A percentile compares a stretch with the other conserved stretches of the same genome.
Conservation (phyloP, 106 monocot species). For the Dioscorea alata region DNA sequence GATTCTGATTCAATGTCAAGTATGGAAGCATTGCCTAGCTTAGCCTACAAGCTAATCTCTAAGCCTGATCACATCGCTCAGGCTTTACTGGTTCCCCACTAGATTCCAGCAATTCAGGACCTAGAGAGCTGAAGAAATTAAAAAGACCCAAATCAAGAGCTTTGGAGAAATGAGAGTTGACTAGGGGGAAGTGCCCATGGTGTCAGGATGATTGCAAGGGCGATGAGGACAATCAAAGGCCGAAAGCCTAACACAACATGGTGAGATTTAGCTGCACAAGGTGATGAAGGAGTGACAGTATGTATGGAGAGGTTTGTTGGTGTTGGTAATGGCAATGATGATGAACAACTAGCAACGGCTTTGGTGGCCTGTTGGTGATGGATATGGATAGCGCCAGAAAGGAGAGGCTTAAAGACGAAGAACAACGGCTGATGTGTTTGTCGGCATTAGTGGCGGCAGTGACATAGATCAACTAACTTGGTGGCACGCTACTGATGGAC, state of each 20-base stretch:
- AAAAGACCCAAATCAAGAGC: background rate
- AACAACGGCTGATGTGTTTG: no score
- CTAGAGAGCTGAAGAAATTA: slow-evolving; percentile 26
- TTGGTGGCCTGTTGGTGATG: no score
- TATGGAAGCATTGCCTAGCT: slow-evolving; percentile 57
- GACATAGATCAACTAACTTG: no score
- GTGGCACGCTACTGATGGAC: no score
- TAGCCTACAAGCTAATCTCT: slow-evolving; percentile 81
- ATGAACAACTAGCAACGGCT: no score
- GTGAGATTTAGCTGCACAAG: no score
- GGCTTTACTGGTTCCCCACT: slow-evolving; percentile 13
- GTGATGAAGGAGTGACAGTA: no score
- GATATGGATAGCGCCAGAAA: no score
- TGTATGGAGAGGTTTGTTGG: no score
- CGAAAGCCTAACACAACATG: slow-evolving; percentile 14
- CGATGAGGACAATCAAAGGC: slow-evolving; percentile 1
- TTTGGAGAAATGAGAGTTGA: background rate
- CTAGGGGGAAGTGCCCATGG: background rate
- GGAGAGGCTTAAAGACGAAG: no score
- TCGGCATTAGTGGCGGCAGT: no score
- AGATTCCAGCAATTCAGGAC: slow-evolving; percentile 10
- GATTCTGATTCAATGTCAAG: slow-evolving; percentile 67
- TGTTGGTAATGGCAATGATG: no score
- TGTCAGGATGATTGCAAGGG: background rate
- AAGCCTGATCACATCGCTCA: slow-evolving; percentile 19